Percentiles rank a stretch among this genome's conserved stretches.
Evolutionary conservation across 2,329 filamentous ascomycete species (phyloP).

Genomic region (Fusarium mangiferae): DNA sequence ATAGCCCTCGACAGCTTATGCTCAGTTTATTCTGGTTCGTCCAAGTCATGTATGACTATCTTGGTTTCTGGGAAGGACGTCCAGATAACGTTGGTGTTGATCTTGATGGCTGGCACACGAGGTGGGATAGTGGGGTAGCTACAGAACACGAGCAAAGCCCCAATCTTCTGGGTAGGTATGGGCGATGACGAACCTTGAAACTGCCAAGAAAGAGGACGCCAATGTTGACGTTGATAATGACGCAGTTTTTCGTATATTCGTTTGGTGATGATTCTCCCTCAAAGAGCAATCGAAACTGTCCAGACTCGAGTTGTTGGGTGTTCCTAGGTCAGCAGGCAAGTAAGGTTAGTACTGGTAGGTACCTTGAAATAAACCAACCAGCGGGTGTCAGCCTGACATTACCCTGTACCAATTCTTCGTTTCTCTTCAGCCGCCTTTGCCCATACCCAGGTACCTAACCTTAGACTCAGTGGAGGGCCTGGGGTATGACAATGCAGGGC

Average conservation of each 20-base stretch:
- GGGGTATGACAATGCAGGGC: conserved; percentile 1
- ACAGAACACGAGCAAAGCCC: conserved; percentile 15
- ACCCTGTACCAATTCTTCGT: neutral
- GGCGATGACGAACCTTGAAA: neutral
- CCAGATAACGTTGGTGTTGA: neutral
- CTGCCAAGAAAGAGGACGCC: neutral
- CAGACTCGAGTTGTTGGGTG: neutral
- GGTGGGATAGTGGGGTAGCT: conserved; percentile 6
- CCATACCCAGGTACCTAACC: neutral
- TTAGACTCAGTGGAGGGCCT: neutral
- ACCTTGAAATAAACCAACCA: neutral
- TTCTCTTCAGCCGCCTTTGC: neutral
- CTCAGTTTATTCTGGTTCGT: neutral
- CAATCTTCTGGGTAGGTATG: neutral
- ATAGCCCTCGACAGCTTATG: neutral
- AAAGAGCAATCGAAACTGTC: neutral
- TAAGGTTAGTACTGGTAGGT: neutral
- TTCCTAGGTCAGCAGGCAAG: neutral
- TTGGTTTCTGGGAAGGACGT: neutral
- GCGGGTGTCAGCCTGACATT: neutral
- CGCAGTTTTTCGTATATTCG: neutral
- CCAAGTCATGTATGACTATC: too few species aligned
- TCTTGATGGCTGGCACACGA: neutral
- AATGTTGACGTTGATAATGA: neutral
- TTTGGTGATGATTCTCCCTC: neutral